Percentiles rank a stretch among this genome's conserved stretches.
These are phyloP conservation scores for Coemansia furcata DNA, from an alignment of 192 early-diverging fungal genomes.

Conservation along the genomic window DNA sequence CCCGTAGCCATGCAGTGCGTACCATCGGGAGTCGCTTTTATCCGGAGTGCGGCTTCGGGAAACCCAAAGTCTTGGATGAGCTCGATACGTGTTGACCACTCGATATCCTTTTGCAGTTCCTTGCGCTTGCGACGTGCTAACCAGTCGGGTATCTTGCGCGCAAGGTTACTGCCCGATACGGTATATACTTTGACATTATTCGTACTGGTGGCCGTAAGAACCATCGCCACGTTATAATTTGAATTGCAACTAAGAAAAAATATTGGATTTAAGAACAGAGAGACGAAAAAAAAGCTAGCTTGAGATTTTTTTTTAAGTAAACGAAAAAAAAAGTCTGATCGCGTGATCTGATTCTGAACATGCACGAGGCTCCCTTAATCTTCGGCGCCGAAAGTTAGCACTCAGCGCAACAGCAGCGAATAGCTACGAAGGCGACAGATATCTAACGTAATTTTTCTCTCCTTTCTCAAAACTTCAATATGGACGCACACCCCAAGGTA, in stretches of 20 bases:
- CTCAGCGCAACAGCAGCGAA: background rate
- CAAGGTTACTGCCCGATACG: conserved; percentile 68
- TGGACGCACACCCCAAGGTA: conserved; percentile 33
- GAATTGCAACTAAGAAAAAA: conserved; percentile 4
- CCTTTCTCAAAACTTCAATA: background rate
- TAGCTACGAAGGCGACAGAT: background rate
- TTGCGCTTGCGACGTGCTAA: conserved; percentile 81
- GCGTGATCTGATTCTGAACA: conserved; percentile 4
- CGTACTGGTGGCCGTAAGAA: conserved; percentile 77
- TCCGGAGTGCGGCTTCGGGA: conserved; percentile 83
- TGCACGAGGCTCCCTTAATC: background rate
- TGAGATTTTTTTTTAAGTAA: background rate
- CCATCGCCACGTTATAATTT: conserved; percentile 48
- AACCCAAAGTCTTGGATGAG: conserved; percentile 99
- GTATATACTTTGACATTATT: conserved; percentile 95
- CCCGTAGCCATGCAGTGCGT: conserved; percentile 89
- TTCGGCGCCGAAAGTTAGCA: background rate
- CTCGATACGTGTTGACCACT: conserved; percentile 89
- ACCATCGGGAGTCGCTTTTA: conserved; percentile 84
- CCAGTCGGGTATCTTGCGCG: conserved; percentile 91
- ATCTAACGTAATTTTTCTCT: background rate
- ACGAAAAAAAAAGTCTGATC: conserved; percentile 15
- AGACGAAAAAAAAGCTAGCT: background rate
- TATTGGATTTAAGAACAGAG: background rate
- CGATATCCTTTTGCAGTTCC: conserved; percentile 82